A percentile compares a stretch with the other conserved stretches of the same genome.
Conservation (phyloP, 2,329 filamentous ascomycete species). For the Aspergillus felis region DNA sequence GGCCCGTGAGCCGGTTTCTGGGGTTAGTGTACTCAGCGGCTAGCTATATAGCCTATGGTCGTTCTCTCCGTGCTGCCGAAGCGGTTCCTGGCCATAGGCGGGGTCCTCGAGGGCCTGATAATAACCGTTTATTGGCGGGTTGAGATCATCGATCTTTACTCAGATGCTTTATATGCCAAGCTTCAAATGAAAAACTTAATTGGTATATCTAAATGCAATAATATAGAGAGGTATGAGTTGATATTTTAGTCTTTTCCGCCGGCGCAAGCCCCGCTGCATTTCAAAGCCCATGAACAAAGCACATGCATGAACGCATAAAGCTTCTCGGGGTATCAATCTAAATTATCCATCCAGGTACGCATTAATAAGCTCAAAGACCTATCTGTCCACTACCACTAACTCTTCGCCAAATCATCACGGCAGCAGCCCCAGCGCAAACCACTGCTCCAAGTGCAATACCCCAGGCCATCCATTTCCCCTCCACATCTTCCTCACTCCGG, state of each 20-base stretch:
- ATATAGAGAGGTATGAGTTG: no score
- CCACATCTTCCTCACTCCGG: constrained; percentile 75
- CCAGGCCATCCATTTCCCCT: constrained; percentile 75
- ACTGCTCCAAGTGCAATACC: constrained; percentile 79
- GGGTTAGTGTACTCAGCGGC: neutral
- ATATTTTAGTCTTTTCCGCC: neutral
- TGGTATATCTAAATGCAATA: neutral
- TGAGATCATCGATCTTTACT: neutral
- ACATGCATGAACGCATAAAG: neutral
- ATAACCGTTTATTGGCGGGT: no score
- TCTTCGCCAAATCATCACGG: constrained; percentile 58
- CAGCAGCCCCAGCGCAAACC: constrained; percentile 55
- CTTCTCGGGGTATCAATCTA: neutral
- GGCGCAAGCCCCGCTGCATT: neutral
- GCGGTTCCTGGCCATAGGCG: neutral
- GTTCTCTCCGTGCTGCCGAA: neutral
- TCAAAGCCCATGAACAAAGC: neutral
- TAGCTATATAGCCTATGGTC: no score
- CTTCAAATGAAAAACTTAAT: neutral
- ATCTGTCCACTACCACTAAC: constrained; percentile 32
- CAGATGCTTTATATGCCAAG: neutral
- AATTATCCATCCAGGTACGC: neutral
- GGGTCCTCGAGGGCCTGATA: no score
- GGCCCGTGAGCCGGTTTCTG: neutral
- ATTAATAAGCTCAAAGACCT: constrained; percentile 17